phyloP scores from a whole-genome alignment of 371 early-diverging fungal species.

The Capillidium heterosporum region DNA sequence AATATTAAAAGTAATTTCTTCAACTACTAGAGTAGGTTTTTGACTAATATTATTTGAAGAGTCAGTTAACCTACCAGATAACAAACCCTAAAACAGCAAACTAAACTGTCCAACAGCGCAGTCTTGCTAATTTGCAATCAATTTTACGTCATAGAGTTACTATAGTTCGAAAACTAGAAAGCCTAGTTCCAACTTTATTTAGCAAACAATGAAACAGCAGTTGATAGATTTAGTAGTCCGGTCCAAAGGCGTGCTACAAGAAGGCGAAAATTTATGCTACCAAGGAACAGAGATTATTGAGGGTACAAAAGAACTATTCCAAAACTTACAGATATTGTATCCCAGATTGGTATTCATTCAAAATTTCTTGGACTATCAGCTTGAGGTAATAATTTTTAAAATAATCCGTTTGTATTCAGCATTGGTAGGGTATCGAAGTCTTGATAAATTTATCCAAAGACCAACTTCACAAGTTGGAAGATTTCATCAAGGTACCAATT shows the following conservation, averaged over 20 bases:
- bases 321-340: background rate
- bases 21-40: too few species aligned
- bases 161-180: too few species aligned
- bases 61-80: too few species aligned
- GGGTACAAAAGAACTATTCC: background rate
- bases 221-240: background rate
- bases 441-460: background rate
- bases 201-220: background rate
- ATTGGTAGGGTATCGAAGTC: background rate
- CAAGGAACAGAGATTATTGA: background rate
- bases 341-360: background rate
- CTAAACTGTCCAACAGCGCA: too few species aligned
- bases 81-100: too few species aligned
- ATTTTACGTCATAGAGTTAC: too few species aligned
- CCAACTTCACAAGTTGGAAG: background rate
- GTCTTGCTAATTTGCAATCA: too few species aligned
- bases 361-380: background rate
- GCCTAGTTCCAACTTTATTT: too few species aligned
- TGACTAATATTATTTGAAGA: too few species aligned
- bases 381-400: background rate
- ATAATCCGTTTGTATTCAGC: background rate
- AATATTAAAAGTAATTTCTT: too few species aligned
- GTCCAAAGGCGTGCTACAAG: background rate
- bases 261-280: background rate
- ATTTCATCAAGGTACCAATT: background rate